Evolutionary conservation across 805 yeast species (phyloP).

Genomic region (Nakazawaea pomicola): DNA sequence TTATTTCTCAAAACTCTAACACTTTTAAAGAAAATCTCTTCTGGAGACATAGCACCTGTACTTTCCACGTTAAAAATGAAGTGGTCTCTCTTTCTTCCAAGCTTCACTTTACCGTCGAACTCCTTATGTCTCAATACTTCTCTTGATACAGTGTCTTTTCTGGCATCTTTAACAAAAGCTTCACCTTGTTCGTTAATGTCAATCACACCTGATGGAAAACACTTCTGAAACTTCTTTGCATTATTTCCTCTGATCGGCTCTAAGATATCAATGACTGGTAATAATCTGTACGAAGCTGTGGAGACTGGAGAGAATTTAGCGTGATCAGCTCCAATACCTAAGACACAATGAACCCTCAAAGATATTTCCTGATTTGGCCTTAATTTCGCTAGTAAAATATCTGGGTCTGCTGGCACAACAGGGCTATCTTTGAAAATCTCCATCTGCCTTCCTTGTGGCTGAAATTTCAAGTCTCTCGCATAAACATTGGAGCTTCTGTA

Average conservation of each 20-base stretch:
- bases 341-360: constrained; percentile 80
- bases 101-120: constrained; percentile 80
- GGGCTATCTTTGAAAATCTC: constrained; percentile 64
- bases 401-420: constrained; percentile 78
- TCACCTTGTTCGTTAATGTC: constrained; percentile 60
- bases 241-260: constrained; percentile 71
- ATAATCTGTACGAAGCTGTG: constrained; percentile 90
- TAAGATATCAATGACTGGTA: constrained; percentile 79
- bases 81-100: constrained; percentile 89
- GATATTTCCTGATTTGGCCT: constrained; percentile 97
- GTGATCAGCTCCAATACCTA: constrained; percentile 92
- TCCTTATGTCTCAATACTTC: constrained; percentile 94
- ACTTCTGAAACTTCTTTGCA: constrained; percentile 76
- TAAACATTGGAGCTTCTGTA: constrained; percentile 84
- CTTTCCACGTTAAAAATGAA: constrained; percentile 93
- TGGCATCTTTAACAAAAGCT: constrained; percentile 82
- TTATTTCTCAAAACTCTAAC: constrained; percentile 82
- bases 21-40: constrained; percentile 89
- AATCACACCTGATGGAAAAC: constrained; percentile 93
- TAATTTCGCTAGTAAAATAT: constrained; percentile 83
- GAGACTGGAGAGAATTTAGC: constrained; percentile 97
- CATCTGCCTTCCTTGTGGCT: constrained; percentile 84
- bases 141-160: constrained; percentile 95
- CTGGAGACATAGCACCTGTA: constrained; percentile 96
- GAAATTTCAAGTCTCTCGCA: constrained; percentile 84